Evolutionary conservation across 1,139 yeast genomes (phyloP).

Genomic region (Suhomyces terraborum): DNA sequence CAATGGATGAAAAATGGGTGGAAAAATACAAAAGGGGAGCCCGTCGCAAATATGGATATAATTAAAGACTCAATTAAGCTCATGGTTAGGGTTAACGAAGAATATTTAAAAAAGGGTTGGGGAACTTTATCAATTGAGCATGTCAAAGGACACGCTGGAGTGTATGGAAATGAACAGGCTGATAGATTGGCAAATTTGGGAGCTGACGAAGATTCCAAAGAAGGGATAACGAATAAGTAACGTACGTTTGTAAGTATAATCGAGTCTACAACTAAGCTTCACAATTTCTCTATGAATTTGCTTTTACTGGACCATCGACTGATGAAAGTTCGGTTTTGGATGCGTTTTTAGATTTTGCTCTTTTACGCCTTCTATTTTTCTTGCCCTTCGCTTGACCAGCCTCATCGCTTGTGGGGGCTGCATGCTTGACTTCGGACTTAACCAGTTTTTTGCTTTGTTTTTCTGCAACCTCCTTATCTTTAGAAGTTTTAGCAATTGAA

Average conservation of each 20-base stretch:
- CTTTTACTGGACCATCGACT: background rate
- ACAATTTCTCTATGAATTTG: background rate
- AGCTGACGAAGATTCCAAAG: slow-evolving; percentile 33
- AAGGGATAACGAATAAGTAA: background rate
- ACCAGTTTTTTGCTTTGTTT: background rate
- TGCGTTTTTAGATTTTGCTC: background rate
- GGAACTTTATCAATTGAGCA: slow-evolving; percentile 48
- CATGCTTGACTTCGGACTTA: background rate
- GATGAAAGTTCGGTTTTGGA: background rate
- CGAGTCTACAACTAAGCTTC: too few relatives aligned
- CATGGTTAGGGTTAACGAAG: slow-evolving; percentile 30
- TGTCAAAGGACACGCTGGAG: slow-evolving; percentile 74
- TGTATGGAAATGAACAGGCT: slow-evolving; percentile 73
- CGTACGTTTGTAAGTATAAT: too few relatives aligned
- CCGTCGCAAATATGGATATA: slow-evolving; percentile 55
- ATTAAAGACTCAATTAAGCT: slow-evolving; percentile 35
- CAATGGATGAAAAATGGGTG: slow-evolving; percentile 59
- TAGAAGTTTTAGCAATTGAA: background rate
- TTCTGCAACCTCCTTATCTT: background rate
- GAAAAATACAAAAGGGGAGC: slow-evolving; percentile 43
- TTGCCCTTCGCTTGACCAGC: background rate
- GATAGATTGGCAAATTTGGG: slow-evolving; percentile 73
- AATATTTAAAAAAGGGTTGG: slow-evolving; percentile 31
- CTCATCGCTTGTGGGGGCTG: background rate
- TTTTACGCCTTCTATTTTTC: background rate